These are phyloP conservation scores for Annona squamosa DNA, from an alignment of 164 flowering plant genomes.

Conservation along the genomic window DNA sequence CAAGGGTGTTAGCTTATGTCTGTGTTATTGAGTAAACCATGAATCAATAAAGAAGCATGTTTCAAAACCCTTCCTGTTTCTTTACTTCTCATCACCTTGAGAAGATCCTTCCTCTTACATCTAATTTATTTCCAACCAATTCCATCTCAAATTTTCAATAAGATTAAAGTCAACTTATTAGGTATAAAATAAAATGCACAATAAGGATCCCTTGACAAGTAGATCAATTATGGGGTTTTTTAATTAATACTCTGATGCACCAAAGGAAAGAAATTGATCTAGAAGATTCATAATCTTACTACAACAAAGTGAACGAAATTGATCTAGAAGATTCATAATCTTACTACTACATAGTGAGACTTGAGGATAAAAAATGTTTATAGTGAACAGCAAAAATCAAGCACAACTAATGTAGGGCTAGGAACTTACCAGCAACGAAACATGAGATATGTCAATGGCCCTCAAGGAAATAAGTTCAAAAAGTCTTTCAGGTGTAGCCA, in stretches of 20 bases:
- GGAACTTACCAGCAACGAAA: constrained; percentile 64
- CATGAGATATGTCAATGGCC: constrained; percentile 62
- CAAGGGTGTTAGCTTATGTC: not conserved
- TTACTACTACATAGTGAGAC: too few relatives aligned
- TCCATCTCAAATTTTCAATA: not conserved
- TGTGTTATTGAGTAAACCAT: not conserved
- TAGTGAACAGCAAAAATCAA: not conserved
- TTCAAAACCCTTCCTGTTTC: not conserved
- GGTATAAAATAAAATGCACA: too few relatives aligned
- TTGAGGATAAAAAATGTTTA: not conserved
- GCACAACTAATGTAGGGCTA: not conserved
- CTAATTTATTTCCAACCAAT: not conserved
- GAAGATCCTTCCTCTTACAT: not conserved
- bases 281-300: too few relatives aligned
- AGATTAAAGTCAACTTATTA: too few relatives aligned
- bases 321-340: too few relatives aligned
- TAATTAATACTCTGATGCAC: too few relatives aligned
- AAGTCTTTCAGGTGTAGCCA: constrained; percentile 87
- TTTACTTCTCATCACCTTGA: not conserved
- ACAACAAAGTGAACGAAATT: too few relatives aligned
- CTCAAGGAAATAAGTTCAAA: constrained; percentile 62
- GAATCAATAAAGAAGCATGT: not conserved
- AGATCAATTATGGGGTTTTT: too few relatives aligned
- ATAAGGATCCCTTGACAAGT: too few relatives aligned
- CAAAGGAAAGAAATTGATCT: too few relatives aligned